Evolutionary conservation across 768 basidiomycete genomes (phyloP), one percentile per base, ranked within the genome.

Genomic region (Leccinum obscurum): DNA sequence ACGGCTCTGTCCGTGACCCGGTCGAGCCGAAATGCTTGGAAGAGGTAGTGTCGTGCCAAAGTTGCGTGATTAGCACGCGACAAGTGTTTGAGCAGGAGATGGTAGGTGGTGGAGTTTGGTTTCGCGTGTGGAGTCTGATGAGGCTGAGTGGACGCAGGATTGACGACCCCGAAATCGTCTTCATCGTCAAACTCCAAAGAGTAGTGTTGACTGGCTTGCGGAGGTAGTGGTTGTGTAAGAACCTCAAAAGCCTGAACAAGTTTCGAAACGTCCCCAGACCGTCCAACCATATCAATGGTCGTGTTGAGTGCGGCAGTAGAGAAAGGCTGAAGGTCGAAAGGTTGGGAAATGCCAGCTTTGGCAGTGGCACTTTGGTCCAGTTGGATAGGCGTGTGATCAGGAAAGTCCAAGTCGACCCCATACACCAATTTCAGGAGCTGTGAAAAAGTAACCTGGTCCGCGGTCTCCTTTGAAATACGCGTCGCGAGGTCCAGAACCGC

Each of bases 211-310:
- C 80, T 75, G 52, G 72, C 77, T 48, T 81, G 78, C 60, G 76
- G 72, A 11, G 88, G 85, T 30, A 92, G 78, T 15, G 89, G 89
- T 52, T 85, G 80, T 0, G 91, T 90, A 59, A 92, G 83, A 30
- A 89, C 85, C 65, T 93, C 92, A 67, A 92, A 93, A 1, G 87
- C 81, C 66, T 85, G 84, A 6, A 93, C 81, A 69, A 93, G 80
- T 64, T 83, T 85, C 4, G 88, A 85, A 41, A 89, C 72, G 56
- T 86, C 75, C 13, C 84, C 81, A 17, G 80, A 66, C 9, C 81
- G 80, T 14, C 90, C 90, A 9, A 92, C 80, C 66, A 86, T 80
- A 59, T 91, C 88, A 63, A 94, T 75, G 51, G 84, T 84, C 17
- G 86, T 88, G 72, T 92, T 91, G 44, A 94, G 82, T 2, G 88